A percentile compares a stretch with the other conserved stretches of the same genome.
Conservation (phyloP, 352 stramenopile genomes). For the Phytophthora capsici region DNA sequence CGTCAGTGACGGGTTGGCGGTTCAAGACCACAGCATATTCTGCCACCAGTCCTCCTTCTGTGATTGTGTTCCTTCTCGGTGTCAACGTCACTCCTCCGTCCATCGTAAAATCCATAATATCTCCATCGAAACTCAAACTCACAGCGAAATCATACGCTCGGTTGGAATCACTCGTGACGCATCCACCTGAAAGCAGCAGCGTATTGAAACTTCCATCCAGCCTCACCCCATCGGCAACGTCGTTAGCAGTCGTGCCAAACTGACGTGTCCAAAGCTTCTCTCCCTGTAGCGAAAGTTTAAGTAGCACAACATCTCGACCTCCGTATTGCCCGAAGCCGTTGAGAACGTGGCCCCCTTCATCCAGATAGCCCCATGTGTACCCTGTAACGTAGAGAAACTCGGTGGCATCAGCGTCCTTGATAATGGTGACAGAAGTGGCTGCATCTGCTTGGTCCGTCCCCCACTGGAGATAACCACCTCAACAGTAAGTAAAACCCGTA, state of each 20-base stretch:
- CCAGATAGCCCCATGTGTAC: constrained; percentile 75
- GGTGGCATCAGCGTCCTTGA: constrained; percentile 50
- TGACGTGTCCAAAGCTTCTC: constrained; percentile 75
- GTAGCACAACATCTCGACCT: constrained; percentile 69
- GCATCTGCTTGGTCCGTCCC: constrained; percentile 59
- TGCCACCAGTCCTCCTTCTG: constrained; percentile 53
- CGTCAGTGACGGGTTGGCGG: constrained; percentile 55
- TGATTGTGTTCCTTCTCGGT: constrained; percentile 50
- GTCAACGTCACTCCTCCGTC: constrained; percentile 70
- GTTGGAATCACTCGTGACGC: constrained; percentile 36
- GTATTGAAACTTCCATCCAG: constrained; percentile 55
- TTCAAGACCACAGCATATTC: constrained; percentile 80
- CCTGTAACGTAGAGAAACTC: constrained; percentile 67
- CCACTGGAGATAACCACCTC: constrained; percentile 36
- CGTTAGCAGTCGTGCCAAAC: constrained; percentile 72
- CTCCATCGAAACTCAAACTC: constrained; percentile 55
- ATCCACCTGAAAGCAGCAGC: constrained; percentile 61
- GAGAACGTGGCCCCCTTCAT: constrained; percentile 69
- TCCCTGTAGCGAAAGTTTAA: constrained; percentile 57
- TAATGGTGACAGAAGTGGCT: constrained; percentile 55
- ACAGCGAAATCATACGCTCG: constrained; percentile 62
- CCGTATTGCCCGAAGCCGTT: constrained; percentile 78
- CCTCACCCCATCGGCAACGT: constrained; percentile 62
- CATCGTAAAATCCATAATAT: constrained; percentile 76
- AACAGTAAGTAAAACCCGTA: neutral